Conservation (phyloP, 139 green algal species). For the Chlamydomonas schloesseri region DNA sequence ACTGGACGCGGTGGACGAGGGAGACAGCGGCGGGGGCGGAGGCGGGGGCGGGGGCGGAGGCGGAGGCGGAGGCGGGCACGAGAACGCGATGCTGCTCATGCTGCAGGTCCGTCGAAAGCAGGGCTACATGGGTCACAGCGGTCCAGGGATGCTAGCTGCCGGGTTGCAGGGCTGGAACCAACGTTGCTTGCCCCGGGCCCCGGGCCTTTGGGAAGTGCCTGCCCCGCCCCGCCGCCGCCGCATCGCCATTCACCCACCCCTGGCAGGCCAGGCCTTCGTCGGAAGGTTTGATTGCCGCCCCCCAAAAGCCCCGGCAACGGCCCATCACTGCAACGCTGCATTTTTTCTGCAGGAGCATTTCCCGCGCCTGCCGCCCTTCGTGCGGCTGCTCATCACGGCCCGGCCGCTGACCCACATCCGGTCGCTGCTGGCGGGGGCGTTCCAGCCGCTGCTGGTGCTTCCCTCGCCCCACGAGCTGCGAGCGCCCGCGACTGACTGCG, state of each 20-base stretch:
- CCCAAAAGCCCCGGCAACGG: too few relatives aligned
- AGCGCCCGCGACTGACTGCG: neutral
- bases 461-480: neutral
- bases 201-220: too few relatives aligned
- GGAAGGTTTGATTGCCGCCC: too few relatives aligned
- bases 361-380: constrained; percentile 1
- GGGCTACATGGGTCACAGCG: too few relatives aligned
- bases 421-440: neutral
- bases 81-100: constrained; percentile 30
- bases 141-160: too few relatives aligned
- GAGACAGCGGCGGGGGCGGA: neutral
- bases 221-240: too few relatives aligned
- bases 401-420: neutral
- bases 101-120: constrained; percentile 31
- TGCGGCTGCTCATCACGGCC: constrained; percentile 17
- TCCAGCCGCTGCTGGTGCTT: neutral
- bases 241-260: too few relatives aligned
- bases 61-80: neutral
- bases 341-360: constrained; percentile 42
- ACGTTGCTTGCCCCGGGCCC: too few relatives aligned
- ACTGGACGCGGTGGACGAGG: constrained; percentile 21
- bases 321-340: too few relatives aligned
- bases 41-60: neutral
- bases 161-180: too few relatives aligned
- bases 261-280: too few relatives aligned